phyloP scores from a whole-genome alignment of 2,329 filamentous ascomycete species.

The Microsporum audouinii region DNA sequence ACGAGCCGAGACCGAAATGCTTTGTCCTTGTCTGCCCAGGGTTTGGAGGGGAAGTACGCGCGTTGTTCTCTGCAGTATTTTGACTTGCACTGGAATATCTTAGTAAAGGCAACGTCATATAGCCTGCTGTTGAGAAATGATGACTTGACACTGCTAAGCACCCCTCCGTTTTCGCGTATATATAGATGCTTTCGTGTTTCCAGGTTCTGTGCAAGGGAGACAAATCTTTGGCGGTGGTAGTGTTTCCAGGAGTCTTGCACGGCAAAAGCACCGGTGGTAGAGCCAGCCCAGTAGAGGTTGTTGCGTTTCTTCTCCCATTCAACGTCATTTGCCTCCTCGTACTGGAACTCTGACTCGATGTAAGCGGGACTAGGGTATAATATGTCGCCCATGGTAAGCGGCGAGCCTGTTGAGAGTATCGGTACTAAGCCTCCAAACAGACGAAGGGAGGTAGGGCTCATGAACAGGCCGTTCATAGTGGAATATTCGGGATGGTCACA shows the following conservation, averaged over 20 bases:
- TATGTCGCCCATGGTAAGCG: conserved; percentile 32
- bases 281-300: conserved; percentile 48
- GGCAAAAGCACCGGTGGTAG: conserved; percentile 40
- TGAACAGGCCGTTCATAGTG: conserved; percentile 6
- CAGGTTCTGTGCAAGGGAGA: conserved; percentile 14
- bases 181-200: conserved; percentile 5
- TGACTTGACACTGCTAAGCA: conserved; percentile 4
- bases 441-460: conserved; percentile 10
- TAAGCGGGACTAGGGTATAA: conserved; percentile 44
- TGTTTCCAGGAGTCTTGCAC: conserved; percentile 9
- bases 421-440: conserved; percentile 17
- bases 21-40: conserved; percentile 14
- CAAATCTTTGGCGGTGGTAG: conserved; percentile 17
- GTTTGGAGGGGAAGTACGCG: conserved; percentile 9
- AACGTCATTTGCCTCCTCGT: conserved; percentile 32
- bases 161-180: conserved; percentile 1
- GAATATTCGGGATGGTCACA: conserved; percentile 7
- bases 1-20: conserved; percentile 12
- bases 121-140: conserved; percentile 10
- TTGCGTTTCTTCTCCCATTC: conserved; percentile 42
- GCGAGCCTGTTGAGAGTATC: conserved; percentile 17
- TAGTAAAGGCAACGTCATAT: conserved; percentile 15
- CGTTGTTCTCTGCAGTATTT: conserved; percentile 12
- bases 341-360: conserved; percentile 29
- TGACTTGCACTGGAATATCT: conserved; percentile 13